phyloP scores from a whole-genome alignment of 1,139 yeast species.

The Debaryomyces udenii region DNA sequence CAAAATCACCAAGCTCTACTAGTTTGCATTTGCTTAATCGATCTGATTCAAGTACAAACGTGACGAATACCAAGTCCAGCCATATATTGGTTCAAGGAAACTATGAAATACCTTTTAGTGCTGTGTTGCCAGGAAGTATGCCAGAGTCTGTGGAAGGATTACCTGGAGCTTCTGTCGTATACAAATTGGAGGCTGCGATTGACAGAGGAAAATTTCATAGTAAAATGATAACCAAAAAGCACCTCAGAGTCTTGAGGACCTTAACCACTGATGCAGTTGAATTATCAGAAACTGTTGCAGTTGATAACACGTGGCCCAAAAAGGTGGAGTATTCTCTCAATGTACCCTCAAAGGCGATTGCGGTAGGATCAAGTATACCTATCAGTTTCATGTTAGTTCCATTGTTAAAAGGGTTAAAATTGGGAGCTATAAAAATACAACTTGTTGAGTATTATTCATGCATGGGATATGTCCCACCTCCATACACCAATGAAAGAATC shows the following conservation, averaged over 20 bases:
- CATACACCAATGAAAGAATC: slow-evolving; percentile 61
- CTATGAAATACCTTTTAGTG: slow-evolving; percentile 87
- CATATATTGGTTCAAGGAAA: slow-evolving; percentile 56
- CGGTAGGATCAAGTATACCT: slow-evolving; percentile 81
- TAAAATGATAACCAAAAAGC: slow-evolving; percentile 68
- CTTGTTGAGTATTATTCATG: slow-evolving; percentile 70
- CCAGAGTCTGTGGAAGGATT: slow-evolving; percentile 92
- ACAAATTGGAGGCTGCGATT: slow-evolving; percentile 75
- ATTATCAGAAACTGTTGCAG: slow-evolving; percentile 87
- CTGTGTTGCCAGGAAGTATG: slow-evolving; percentile 80
- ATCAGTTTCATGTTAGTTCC: slow-evolving; percentile 78
- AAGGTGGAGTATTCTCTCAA: slow-evolving; percentile 90
- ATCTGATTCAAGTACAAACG: slow-evolving; percentile 16
- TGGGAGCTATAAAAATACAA: slow-evolving; percentile 71
- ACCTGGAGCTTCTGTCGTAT: slow-evolving; percentile 80
- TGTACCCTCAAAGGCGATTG: slow-evolving; percentile 86
- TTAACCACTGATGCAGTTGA: slow-evolving; percentile 87
- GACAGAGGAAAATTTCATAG: slow-evolving; percentile 81
- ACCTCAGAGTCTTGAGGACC: slow-evolving; percentile 83
- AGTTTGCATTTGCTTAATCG: slow-evolving; percentile 16
- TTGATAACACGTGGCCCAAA: slow-evolving; percentile 94
- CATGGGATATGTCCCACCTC: slow-evolving; percentile 58
- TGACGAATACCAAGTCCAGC: slow-evolving; percentile 15
- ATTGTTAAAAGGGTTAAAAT: slow-evolving; percentile 71
- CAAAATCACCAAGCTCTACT: slow-evolving; percentile 37